Evolutionary conservation across 2,329 filamentous ascomycete genomes (phyloP).

Genomic region (Aspergillus sp.): DNA sequence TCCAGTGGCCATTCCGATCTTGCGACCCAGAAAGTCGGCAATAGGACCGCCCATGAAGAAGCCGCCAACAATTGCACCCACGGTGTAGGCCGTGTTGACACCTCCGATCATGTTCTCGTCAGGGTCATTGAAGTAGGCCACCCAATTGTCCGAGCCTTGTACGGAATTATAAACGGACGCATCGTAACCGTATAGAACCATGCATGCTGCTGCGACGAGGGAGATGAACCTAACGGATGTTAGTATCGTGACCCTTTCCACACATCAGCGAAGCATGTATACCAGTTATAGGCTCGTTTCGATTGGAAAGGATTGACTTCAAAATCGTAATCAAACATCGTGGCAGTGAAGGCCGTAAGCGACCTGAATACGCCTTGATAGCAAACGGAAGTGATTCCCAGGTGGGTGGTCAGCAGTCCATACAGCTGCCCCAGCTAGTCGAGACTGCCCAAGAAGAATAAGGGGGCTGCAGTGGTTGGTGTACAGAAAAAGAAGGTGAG

Average conservation of each 20-base stretch:
- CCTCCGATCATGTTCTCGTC: slow-evolving; percentile 52
- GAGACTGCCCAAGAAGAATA: background rate
- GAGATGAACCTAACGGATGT: slow-evolving; percentile 60
- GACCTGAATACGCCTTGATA: background rate
- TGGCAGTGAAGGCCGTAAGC: background rate
- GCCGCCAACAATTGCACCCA: slow-evolving; percentile 69
- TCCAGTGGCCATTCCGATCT: slow-evolving; percentile 66
- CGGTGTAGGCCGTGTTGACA: slow-evolving; percentile 70
- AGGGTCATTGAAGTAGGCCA: slow-evolving; percentile 60
- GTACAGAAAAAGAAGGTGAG: background rate
- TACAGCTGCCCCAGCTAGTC: background rate
- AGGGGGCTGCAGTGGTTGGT: background rate
- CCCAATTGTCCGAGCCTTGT: slow-evolving; percentile 68
- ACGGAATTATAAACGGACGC: slow-evolving; percentile 73
- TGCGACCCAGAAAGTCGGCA: slow-evolving; percentile 64
- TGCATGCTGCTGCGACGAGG: slow-evolving; percentile 70
- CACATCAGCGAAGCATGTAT: background rate
- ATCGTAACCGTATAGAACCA: slow-evolving; percentile 76
- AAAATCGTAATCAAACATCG: slow-evolving; percentile 20
- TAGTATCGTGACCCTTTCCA: background rate
- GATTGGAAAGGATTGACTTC: slow-evolving; percentile 21
- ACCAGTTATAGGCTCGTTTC: slow-evolving; percentile 39
- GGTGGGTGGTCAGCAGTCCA: background rate
- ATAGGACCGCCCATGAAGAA: slow-evolving; percentile 69
- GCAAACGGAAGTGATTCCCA: background rate